Conservation (phyloP, 768 basidiomycete species). For the Auriscalpium vulgare region DNA sequence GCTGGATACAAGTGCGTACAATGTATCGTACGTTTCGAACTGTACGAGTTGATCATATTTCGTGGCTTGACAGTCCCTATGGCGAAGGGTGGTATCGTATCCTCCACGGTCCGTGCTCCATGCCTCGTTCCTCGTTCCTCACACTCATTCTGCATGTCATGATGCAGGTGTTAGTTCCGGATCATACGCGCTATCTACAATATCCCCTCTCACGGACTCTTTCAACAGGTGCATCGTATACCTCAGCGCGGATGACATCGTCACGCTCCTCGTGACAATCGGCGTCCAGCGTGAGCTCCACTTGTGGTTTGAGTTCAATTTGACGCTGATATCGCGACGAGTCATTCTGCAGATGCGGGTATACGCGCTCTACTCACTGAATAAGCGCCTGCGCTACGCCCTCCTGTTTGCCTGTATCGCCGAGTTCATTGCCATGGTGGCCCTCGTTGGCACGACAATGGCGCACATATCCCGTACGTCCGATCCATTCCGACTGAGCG, state of each 20-base stretch:
- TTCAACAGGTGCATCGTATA: not conserved
- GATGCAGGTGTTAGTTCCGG: not conserved
- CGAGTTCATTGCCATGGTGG: not conserved
- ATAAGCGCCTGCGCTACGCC: not conserved
- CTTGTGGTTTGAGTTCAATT: not conserved
- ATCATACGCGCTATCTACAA: not conserved
- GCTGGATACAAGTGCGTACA: not conserved
- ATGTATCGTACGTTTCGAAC: not conserved
- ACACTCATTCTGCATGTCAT: too few species aligned
- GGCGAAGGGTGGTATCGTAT: not conserved
- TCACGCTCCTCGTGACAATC: not conserved
- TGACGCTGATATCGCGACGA: not conserved
- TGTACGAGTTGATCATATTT: not conserved
- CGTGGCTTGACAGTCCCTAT: not conserved
- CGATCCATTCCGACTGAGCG: too few species aligned
- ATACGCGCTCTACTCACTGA: not conserved
- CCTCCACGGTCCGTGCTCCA: not conserved
- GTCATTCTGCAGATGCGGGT: conserved; percentile 2
- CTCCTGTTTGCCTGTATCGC: not conserved
- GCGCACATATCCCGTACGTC: not conserved
- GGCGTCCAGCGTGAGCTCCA: not conserved
- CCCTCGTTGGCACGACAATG: not conserved
- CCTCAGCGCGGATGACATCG: not conserved
- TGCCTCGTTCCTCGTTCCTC: too few species aligned
- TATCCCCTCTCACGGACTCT: not conserved